Base-by-base conservation (phyloP, 345 rosid genomes). In the Eucalyptus lansdowneana region DNA sequence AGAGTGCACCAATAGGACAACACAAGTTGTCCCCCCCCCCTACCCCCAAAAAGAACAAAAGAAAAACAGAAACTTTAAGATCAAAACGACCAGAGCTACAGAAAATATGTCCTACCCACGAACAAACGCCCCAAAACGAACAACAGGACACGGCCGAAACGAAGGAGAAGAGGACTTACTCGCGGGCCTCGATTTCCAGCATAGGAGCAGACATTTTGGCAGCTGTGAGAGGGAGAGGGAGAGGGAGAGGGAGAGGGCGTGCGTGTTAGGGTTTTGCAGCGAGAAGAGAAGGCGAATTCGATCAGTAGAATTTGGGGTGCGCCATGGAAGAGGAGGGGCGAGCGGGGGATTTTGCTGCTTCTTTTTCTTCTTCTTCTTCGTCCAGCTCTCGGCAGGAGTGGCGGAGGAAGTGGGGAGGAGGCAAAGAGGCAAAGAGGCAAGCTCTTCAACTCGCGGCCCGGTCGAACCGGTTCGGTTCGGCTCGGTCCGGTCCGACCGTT, bases 101-200 rank as follows among this genome's bases (percentile, higher is more conserved):
- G 58, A 6, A 24, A 60, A 24, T 45, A 5, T 72, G n/a, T 29
- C 67, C 88, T 16, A 17, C 81, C 27, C 49, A 17, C 45, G 42
- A 24, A 42, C 49, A n/a, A 87, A 24, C 49, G 7, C 16, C 89
- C 86, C 60, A 69, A 44, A 67, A 47, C 47, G 81, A 69, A 34
- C 56, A 49, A 34, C 83, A 8, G 5, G 9, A 14, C 69, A 37
- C 10, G 7, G 72, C 62, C 53, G 37, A 50, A 53, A 65, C 47
- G 37, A 51, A 51, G 56, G 44, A 42, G 14, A 7, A 4, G 86
- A 90, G 14, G 86, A 86, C 98, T 93, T 92, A 97, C 99, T 97
- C 99, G 88, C 98, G 95, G 90, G 99, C 98, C 92, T 97, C 99
- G 93, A 97, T 97, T 94, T 97, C 99, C 51, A 96, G 92, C 83